Conservation (phyloP, 805 yeast genomes). For the Citeromyces nyonsensis region DNA sequence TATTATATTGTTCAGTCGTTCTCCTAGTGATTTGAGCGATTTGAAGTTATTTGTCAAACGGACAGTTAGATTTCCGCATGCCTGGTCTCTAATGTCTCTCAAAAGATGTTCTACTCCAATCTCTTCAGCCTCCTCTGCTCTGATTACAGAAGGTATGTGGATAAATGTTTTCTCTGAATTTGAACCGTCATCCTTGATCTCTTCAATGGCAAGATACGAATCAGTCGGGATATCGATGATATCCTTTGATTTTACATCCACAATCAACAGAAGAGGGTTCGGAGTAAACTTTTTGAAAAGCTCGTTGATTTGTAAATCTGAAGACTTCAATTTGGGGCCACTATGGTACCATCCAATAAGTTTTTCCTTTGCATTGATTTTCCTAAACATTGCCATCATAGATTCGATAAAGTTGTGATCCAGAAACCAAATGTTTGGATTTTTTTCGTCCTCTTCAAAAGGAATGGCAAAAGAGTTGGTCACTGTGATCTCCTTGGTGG, state of each 20-base stretch:
- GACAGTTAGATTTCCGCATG: constrained; percentile 83
- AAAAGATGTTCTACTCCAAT: constrained; percentile 95
- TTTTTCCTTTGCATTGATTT: constrained; percentile 93
- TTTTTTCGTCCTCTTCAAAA: constrained; percentile 90
- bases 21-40: constrained; percentile 74
- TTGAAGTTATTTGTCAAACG: constrained; percentile 81
- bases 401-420: constrained; percentile 93
- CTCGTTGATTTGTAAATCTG: constrained; percentile 87
- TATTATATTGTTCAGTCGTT: constrained; percentile 65
- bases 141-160: constrained; percentile 83
- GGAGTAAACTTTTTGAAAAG: constrained; percentile 70
- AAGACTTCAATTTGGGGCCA: constrained; percentile 81
- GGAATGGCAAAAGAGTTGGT: constrained; percentile 95
- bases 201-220: constrained; percentile 88
- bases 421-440: constrained; percentile 87
- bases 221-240: constrained; percentile 88
- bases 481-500: constrained; percentile 41
- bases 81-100: constrained; percentile 91
- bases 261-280: constrained; percentile 75
- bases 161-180: constrained; percentile 84
- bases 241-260: constrained; percentile 72
- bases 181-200: constrained; percentile 91
- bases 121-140: constrained; percentile 98
- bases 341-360: constrained; percentile 99
- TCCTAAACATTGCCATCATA: constrained; percentile 96